A percentile compares a stretch with the other conserved stretches of the same genome.
phyloP scores from a whole-genome alignment of 108 stramenopile species.

The Skeletonema tropicum region DNA sequence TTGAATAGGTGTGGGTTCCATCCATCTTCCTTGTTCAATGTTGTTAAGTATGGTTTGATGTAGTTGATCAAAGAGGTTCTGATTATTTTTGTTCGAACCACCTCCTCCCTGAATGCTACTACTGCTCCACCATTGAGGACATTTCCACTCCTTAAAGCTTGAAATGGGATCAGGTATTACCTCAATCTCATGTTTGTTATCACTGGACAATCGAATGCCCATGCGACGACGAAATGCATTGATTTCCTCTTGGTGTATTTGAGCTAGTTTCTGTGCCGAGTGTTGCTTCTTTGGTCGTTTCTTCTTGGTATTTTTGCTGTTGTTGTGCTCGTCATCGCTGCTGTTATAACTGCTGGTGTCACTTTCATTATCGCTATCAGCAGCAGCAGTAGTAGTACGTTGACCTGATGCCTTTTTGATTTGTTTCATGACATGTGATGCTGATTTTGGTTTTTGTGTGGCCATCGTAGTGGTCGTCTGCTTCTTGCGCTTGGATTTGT shows the following conservation, averaged over 20 bases:
- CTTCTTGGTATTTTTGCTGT: constrained; percentile 9
- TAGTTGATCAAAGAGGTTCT: constrained; percentile 49
- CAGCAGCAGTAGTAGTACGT: constrained; percentile 19
- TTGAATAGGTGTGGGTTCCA: constrained; percentile 93
- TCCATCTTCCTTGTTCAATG: constrained; percentile 91
- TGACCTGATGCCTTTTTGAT: not conserved
- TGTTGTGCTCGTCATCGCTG: constrained; percentile 26
- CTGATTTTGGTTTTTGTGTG: not conserved
- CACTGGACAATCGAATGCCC: constrained; percentile 69
- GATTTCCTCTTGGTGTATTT: constrained; percentile 79
- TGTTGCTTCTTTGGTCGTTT: constrained; percentile 68
- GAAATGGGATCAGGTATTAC: constrained; percentile 81
- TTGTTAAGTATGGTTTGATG: constrained; percentile 63
- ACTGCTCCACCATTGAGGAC: constrained; percentile 74
- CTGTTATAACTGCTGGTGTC: not conserved
- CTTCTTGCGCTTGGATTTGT: constrained; percentile 80
- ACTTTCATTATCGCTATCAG: constrained; percentile 16
- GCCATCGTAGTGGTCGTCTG: constrained; percentile 19
- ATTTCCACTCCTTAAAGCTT: constrained; percentile 63
- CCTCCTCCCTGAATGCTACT: not conserved
- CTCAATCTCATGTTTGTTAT: constrained; percentile 61
- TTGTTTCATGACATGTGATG: not conserved
- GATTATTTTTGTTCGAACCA: not conserved
- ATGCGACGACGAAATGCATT: constrained; percentile 86
- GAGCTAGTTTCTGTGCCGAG: constrained; percentile 62